Conservation (phyloP, 2,329 filamentous ascomycete genomes). For the Dendrostoma leiphaemia region DNA sequence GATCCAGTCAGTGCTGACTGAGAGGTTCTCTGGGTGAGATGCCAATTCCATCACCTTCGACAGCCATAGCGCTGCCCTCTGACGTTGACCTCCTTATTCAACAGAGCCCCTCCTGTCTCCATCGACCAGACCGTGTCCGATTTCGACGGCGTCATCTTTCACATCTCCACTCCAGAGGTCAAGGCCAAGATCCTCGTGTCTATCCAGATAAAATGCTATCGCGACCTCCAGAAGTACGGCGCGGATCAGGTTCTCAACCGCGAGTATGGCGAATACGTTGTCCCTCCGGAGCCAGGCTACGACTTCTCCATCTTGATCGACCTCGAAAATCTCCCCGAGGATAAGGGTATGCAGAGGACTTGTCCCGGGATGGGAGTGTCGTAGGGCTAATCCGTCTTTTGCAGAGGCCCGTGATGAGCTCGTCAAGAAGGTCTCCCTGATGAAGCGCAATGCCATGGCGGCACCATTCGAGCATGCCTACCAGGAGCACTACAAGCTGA, state of each 20-base stretch:
- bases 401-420: conserved; percentile 82
- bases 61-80: conserved; percentile 4
- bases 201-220: conserved; percentile 91
- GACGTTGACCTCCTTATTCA: conserved; percentile 22
- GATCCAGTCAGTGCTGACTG: conserved; percentile 92
- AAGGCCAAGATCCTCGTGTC: conserved; percentile 96
- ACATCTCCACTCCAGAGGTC: conserved; percentile 91
- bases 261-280: conserved; percentile 92
- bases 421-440: conserved; percentile 78
- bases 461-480: conserved; percentile 98
- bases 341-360: conserved; percentile 58
- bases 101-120: conserved; percentile 76
- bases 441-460: conserved; percentile 99
- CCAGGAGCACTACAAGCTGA: conserved; percentile 81
- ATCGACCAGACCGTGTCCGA: conserved; percentile 99
- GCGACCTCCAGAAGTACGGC: conserved; percentile 88
- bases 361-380: neutral
- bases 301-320: conserved; percentile 95
- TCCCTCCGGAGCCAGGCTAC: conserved; percentile 83
- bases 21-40: conserved; percentile 83
- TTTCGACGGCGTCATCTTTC: conserved; percentile 98
- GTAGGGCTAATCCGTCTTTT: neutral
- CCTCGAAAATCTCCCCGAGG: conserved; percentile 78
- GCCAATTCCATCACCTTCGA: neutral
- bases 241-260: conserved; percentile 87